These are phyloP conservation scores for Chlorella sp. DNA, from an alignment of 139 green algal species.

Conservation along the genomic window DNA sequence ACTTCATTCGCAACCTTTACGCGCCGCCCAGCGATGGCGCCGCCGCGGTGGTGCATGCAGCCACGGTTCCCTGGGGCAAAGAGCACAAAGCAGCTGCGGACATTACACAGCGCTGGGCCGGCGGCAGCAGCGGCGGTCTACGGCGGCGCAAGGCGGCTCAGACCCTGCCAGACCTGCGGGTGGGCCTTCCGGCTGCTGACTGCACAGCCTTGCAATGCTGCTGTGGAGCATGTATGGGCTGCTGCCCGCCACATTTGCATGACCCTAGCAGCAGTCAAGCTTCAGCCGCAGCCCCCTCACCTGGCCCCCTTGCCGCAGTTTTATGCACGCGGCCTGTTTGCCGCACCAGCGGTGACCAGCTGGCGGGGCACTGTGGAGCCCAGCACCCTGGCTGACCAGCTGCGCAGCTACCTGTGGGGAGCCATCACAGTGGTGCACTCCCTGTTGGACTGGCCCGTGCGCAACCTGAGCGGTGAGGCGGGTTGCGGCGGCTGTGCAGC, in stretches of 20 bases:
- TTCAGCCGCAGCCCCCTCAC: not conserved
- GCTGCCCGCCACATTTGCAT: no score
- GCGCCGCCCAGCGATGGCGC: slow-evolving; percentile 73
- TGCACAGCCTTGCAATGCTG: no score
- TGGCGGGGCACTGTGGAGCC: slow-evolving; percentile 1
- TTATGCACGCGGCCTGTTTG: slow-evolving; percentile 83
- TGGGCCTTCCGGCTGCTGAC: no score
- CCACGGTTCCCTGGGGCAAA: slow-evolving; percentile 53
- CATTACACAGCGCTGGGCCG: slow-evolving; percentile 20
- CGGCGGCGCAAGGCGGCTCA: not conserved
- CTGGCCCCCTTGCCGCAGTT: slow-evolving; percentile 51
- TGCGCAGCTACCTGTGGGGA: slow-evolving; percentile 51
- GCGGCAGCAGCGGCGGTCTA: not conserved
- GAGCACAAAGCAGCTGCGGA: slow-evolving; percentile 6
- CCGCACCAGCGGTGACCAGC: slow-evolving; percentile 48
- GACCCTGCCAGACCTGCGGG: slow-evolving; percentile 1
- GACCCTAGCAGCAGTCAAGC: no score
- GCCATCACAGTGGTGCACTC: slow-evolving; percentile 37
- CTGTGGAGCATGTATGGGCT: no score
- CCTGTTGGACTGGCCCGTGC: slow-evolving; percentile 71
- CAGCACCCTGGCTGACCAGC: not conserved
- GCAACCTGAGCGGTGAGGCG: slow-evolving; percentile 43
- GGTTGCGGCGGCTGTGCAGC: not conserved
- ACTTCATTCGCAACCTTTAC: slow-evolving; percentile 71
- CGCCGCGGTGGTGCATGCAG: slow-evolving; percentile 68